Evolutionary conservation across 768 basidiomycete species (phyloP).

Genomic region (Pleurotus platypus): DNA sequence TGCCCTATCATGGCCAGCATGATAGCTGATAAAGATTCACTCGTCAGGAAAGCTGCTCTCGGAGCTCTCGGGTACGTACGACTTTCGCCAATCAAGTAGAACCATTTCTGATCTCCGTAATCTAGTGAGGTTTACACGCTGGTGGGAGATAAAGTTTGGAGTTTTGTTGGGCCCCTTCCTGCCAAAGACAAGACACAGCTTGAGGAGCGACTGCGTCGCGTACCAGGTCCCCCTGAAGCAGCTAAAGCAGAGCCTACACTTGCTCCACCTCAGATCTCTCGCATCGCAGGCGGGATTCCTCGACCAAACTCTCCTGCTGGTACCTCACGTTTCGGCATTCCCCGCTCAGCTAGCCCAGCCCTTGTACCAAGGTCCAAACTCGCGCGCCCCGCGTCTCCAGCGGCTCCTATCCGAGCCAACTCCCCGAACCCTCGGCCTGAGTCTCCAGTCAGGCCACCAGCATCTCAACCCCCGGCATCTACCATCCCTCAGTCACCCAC

Average conservation of each 20-base stretch:
- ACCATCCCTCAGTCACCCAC: slow-evolving; percentile 39
- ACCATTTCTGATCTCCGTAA: slow-evolving; percentile 9
- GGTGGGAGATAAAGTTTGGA: slow-evolving; percentile 85
- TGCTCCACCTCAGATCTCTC: slow-evolving; percentile 45
- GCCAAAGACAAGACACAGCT: slow-evolving; percentile 91
- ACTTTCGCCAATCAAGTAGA: slow-evolving; percentile 4
- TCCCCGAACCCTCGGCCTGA: slow-evolving; percentile 41
- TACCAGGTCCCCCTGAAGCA: slow-evolving; percentile 57
- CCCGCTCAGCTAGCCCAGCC: slow-evolving; percentile 25
- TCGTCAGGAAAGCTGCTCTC: slow-evolving; percentile 85
- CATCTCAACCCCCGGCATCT: slow-evolving; percentile 15
- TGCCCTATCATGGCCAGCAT: slow-evolving; percentile 74
- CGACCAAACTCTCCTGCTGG: slow-evolving; percentile 51
- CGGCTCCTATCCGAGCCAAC: slow-evolving; percentile 31
- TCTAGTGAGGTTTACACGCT: slow-evolving; percentile 76
- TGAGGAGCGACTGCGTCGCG: slow-evolving; percentile 82
- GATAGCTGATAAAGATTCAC: slow-evolving; percentile 87
- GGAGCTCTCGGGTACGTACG: slow-evolving; percentile 69
- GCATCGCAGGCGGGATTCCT: slow-evolving; percentile 41
- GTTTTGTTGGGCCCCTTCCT: slow-evolving; percentile 67
- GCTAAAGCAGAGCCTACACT: slow-evolving; percentile 34
- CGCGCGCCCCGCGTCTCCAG: slow-evolving; percentile 40
- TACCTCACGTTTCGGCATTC: slow-evolving; percentile 35
- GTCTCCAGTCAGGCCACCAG: slow-evolving; percentile 37
- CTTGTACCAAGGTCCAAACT: slow-evolving; percentile 33